Evolutionary conservation across 352 stramenopile genomes (phyloP), one percentile per base, ranked within the genome.

Genomic region (Peronospora farinosa): DNA sequence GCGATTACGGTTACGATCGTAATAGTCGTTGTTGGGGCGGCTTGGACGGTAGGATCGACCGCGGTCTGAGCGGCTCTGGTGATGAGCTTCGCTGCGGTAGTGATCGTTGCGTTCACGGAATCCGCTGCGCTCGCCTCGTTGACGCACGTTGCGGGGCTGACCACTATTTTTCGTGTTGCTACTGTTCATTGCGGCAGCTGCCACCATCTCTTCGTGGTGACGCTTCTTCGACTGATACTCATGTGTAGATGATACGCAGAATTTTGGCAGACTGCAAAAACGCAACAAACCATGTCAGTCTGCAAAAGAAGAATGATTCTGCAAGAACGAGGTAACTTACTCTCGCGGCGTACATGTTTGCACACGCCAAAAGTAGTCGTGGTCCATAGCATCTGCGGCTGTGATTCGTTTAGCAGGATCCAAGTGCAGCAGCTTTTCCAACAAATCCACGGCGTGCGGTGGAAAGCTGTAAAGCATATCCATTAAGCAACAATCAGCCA

Each of bases 331-430:
- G 36, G 5, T 5, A 31, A 83, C 78, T 17, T 69, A 92, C 80
- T 93, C 83, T 60, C 78, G 54, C 0, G 83, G 78, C 47, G 90
- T 92, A 63, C 80, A 91, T 6, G 83, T 91, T 48, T 84, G 76
- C 1, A 90, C 81, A 23, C 82, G 77, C 83, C 83, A 93, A 64
- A 99, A 99, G 74, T 98, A 99, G 39, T 95, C 78, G 73, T 99
- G 96, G 38, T 97, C 83, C 67, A 98, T 83, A 7, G 96, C 95
- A 43, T 97, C 88, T 8, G 93, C 76, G 5, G 93, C 94, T 10
- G 95, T 96, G 41, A 98, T 95, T 32, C 96, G 74, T 51, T 96
- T 87, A 3, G 84, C 74, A 16, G 96, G 95, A 66, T 99, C 94
- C 39, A 98, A 91, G 37, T 95, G 94, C 28, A 99, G 57, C 56